These are phyloP conservation scores for Panicum miliaceum DNA, from an alignment of 176 grass and related monocot genomes.

Conservation along the genomic window DNA sequence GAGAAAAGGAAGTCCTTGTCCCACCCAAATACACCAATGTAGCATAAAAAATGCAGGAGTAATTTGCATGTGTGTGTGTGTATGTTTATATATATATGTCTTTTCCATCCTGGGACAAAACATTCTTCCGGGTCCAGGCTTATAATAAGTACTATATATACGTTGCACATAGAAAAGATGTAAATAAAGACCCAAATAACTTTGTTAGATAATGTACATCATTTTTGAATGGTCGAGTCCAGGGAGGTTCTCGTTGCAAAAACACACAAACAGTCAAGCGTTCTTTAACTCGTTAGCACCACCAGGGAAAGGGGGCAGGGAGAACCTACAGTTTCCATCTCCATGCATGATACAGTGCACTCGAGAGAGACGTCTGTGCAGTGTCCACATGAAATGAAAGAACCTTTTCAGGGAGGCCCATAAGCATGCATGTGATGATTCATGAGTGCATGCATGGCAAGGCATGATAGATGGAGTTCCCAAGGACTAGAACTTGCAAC, in stretches of 20 bases:
- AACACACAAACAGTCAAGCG: conserved; percentile 12
- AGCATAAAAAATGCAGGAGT: not conserved
- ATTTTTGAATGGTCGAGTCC: conserved; percentile 4
- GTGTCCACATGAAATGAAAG: conserved; percentile 40
- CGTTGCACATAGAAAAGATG: conserved; percentile 48
- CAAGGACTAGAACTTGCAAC: not conserved
- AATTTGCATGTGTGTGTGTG: not conserved
- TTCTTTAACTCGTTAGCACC: conserved; percentile 46
- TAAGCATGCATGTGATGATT: conserved; percentile 18
- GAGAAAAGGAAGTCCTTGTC: not conserved
- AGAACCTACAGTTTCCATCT: conserved; percentile 48
- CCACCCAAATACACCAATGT: not conserved
- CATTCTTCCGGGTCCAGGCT: not conserved
- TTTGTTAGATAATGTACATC: not conserved
- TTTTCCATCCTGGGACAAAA: not conserved
- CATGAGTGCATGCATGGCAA: conserved; percentile 15
- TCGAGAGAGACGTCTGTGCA: not conserved
- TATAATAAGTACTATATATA: not conserved
- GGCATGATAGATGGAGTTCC: not conserved
- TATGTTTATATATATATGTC: not conserved
- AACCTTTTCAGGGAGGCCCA: conserved; percentile 26
- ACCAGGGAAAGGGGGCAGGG: conserved; percentile 31
- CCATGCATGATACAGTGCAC: not conserved
- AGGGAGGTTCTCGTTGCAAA: not conserved
- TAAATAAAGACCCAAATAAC: not conserved